Evolutionary conservation across 2,329 filamentous ascomycete genomes (phyloP).

Genomic region (Fusarium sp.): DNA sequence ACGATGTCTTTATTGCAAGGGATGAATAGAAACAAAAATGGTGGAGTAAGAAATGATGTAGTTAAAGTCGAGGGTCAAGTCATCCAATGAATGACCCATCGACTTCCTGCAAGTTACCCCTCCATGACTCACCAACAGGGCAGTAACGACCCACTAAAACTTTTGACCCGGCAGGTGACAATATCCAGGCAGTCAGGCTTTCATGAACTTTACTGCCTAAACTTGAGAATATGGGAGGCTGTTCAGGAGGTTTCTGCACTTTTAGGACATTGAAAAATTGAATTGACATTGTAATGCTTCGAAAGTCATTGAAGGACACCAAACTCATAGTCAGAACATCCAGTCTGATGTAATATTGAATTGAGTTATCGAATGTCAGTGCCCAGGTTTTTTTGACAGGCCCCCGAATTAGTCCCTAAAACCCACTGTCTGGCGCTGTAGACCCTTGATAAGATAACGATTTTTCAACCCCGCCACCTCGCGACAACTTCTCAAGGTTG

Average conservation of each 20-base stretch:
- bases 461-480: constrained; percentile 36
- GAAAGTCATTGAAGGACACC: no score
- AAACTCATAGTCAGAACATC: no score
- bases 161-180: neutral
- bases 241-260: neutral
- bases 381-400: neutral
- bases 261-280: no score
- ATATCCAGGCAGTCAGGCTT: neutral
- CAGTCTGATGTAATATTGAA: neutral
- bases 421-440: constrained; percentile 6
- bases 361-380: neutral
- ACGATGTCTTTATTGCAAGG: neutral
- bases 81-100: constrained; percentile 29
- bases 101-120: constrained; percentile 19
- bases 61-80: constrained; percentile 11
- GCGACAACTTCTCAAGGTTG: constrained; percentile 40
- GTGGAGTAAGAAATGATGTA: neutral
- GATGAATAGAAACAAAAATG: neutral
- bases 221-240: neutral
- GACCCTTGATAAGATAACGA: constrained; percentile 41
- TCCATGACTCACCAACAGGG: constrained; percentile 38
- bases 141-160: constrained; percentile 19
- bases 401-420: neutral
- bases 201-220: neutral
- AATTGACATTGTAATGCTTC: no score